Conservation (phyloP, 495 filamentous ascomycete species). For the Tricharina praecox region DNA sequence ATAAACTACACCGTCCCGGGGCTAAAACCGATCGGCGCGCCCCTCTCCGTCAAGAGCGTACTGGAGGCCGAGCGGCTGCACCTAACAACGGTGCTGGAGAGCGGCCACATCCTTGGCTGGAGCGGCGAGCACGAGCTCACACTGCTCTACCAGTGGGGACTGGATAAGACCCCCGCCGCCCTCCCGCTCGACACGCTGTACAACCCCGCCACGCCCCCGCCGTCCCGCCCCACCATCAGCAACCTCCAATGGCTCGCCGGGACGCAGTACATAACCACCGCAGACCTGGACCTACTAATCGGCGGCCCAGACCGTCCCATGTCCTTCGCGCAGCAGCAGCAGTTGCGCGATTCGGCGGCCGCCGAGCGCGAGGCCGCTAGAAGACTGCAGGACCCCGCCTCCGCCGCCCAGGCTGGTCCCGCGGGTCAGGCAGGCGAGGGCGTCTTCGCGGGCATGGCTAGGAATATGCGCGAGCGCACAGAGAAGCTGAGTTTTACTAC, state of each 20-base stretch:
- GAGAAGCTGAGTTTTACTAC: conserved; percentile 67
- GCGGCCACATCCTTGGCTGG: conserved; percentile 70
- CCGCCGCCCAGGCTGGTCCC: conserved; percentile 33
- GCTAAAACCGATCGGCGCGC: conserved; percentile 62
- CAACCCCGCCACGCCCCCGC: conserved; percentile 53
- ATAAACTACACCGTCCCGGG: conserved; percentile 71
- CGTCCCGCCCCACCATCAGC: conserved; percentile 81
- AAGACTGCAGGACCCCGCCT: conserved; percentile 28
- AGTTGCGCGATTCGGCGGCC: conserved; percentile 42
- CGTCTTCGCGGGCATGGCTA: conserved; percentile 55
- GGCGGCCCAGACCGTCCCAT: conserved; percentile 76
- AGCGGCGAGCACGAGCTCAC: conserved; percentile 74
- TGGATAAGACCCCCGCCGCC: conserved; percentile 38
- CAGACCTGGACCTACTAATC: conserved; percentile 84
- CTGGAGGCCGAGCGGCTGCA: neutral
- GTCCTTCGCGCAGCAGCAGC: conserved; percentile 57
- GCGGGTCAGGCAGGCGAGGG: conserved; percentile 30
- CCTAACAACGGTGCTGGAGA: neutral
- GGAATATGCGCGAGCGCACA: conserved; percentile 75
- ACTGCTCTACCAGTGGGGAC: conserved; percentile 64
- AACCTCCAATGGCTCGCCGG: conserved; percentile 93
- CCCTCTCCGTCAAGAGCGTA: neutral
- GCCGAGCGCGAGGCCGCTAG: conserved; percentile 36
- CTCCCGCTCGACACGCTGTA: conserved; percentile 51
- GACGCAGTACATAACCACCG: conserved; percentile 73